Evolutionary conservation across 2,329 filamentous ascomycete genomes (phyloP), one percentile per base, ranked within the genome.

Genomic region (Fusarium gaditjirri): DNA sequence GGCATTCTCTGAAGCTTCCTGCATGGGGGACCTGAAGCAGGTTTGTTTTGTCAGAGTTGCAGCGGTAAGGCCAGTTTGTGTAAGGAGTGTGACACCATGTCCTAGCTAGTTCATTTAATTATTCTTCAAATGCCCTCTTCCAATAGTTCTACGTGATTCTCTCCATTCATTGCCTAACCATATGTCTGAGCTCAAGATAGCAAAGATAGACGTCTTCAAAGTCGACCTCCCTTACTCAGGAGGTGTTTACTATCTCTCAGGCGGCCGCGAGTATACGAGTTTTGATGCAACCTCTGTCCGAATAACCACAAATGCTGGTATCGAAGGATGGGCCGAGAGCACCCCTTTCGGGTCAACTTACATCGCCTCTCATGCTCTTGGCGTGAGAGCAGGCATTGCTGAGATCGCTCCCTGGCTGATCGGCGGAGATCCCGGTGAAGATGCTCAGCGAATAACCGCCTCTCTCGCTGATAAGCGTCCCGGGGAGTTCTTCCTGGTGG

Each of bases 141-240:
- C 13, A 54, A 21, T 35, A 29, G 16, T 23, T n/a, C 31, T 25
- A 27, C 44, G 50, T 12, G 13, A 29, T n/a, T 36, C 19, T 42
- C 25, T 19, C 6, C 23, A 31, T 13, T 25, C 17, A 11, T 23
- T n/a, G 14, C 35, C 19, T 6, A n/a, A 13, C 58, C 80, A 5
- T 82, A 72, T 74, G 70, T 47, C 63, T 16, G 67, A 69, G 4
- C 67, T 73, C 41, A 62, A 73, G 42, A 74, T 74, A 38, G 59
- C 55, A 16, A 68, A 63, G n/a, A 73, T 74, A 36, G 71, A 72
- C 25, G 62, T 72, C n/a, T 74, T 72, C 27, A 66, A 70, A 42
- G 49, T 58, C 27, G 53, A 72, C 3, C 27, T 74, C 8, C 68
- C 65, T 6, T 74, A 72, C 44, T 52, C 62, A 13, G 65, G 71